Conservation (phyloP, 352 stramenopile genomes). For the Globisporangium nagaii region DNA sequence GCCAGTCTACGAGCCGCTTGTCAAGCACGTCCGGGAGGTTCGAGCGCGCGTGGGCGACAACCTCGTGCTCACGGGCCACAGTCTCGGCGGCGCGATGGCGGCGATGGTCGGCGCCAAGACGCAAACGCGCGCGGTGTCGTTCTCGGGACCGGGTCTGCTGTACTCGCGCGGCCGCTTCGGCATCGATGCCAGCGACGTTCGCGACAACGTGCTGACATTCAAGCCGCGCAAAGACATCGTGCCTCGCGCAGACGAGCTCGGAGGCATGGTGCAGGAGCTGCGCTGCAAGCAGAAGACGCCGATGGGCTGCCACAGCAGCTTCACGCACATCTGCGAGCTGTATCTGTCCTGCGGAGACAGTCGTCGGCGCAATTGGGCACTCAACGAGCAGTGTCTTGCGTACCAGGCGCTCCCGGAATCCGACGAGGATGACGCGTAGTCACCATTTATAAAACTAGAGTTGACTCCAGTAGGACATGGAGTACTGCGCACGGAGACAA, state of each 20-base stretch:
- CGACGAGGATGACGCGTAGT: constrained; percentile 7
- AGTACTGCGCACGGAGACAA: background rate
- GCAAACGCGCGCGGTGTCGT: constrained; percentile 65
- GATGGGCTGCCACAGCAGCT: constrained; percentile 66
- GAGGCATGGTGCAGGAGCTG: constrained; percentile 74
- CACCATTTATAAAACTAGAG: constrained; percentile 3
- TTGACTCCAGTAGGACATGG: background rate
- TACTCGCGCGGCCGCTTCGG: constrained; percentile 73
- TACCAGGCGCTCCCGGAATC: constrained; percentile 29
- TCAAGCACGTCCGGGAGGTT: constrained; percentile 46
- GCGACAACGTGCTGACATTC: constrained; percentile 77
- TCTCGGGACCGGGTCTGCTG: constrained; percentile 65
- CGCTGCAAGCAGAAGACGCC: constrained; percentile 62
- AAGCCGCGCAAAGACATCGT: constrained; percentile 78
- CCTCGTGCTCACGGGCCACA: constrained; percentile 73
- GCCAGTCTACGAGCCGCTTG: constrained; percentile 50
- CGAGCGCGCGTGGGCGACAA: constrained; percentile 40
- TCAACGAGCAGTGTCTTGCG: constrained; percentile 45
- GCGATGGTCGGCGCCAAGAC: constrained; percentile 73
- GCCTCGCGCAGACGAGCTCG: constrained; percentile 65
- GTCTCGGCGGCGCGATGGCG: constrained; percentile 67
- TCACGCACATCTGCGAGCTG: constrained; percentile 72
- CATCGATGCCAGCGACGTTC: constrained; percentile 48
- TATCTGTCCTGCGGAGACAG: constrained; percentile 67
- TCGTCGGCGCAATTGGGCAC: constrained; percentile 55